A percentile compares a stretch with the other conserved stretches of the same genome.
Conservation (phyloP, 2,329 filamentous ascomycete genomes). For the Colletotrichum gigasporum region DNA sequence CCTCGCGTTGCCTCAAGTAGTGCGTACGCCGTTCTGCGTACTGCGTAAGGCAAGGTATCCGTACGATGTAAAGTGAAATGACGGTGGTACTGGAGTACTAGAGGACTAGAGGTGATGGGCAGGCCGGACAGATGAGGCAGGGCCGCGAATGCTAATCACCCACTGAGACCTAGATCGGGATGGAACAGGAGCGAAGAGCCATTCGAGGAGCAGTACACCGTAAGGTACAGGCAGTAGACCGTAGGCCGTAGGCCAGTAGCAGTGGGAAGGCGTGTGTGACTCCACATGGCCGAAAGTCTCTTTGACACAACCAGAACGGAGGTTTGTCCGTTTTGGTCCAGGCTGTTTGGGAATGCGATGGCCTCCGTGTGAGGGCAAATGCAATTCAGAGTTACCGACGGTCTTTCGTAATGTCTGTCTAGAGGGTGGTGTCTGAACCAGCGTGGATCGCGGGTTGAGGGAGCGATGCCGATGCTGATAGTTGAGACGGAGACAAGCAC, state of each 20-base stretch:
- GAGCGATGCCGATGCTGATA: conserved; percentile 15
- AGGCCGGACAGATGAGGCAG: conserved; percentile 1
- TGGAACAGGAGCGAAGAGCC: conserved; percentile 24
- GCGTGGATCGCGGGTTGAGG: neutral
- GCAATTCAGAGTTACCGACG: conserved; percentile 6
- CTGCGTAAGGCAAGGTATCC: neutral
- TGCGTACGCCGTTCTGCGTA: too few species aligned
- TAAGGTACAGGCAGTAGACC: too few species aligned
- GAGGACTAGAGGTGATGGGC: neutral
- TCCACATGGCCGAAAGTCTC: conserved; percentile 32
- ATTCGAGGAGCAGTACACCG: too few species aligned
- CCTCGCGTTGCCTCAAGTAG: neutral
- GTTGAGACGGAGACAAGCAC: conserved; percentile 22
- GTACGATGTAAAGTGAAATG: neutral
- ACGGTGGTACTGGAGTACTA: neutral
- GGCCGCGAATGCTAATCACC: conserved; percentile 21
- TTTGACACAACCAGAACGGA: conserved; percentile 27
- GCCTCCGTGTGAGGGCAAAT: neutral
- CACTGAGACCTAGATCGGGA: conserved; percentile 15
- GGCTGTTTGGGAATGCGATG: conserved; percentile 24
- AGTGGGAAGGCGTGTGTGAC: conserved; percentile 9
- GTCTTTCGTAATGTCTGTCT: neutral
- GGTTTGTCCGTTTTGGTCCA: conserved; percentile 25
- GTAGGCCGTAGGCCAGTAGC: too few species aligned
- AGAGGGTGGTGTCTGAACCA: neutral